A percentile compares a stretch with the other conserved stretches of the same genome.
phyloP scores from a whole-genome alignment of 768 basidiomycete species.

The Suillus subaureus region DNA sequence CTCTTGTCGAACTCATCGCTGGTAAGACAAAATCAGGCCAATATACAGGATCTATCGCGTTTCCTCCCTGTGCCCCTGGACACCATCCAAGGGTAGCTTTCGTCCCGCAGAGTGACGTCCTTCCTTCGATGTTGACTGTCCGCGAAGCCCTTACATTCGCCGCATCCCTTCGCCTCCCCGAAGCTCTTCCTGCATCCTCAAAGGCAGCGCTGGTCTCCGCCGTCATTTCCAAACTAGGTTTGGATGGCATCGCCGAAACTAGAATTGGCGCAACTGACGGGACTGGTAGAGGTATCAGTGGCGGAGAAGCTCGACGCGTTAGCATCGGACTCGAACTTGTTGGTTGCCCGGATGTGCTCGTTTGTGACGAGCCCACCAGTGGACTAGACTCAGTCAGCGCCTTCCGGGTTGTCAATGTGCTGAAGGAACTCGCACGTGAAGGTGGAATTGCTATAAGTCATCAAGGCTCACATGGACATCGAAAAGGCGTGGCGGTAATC shows the following conservation, averaged over 20 bases:
- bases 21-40: constrained; percentile 78
- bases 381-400: constrained; percentile 91
- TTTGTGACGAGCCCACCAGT: constrained; percentile 85
- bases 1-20: constrained; percentile 88
- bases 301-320: constrained; percentile 89
- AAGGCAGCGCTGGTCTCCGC: constrained; percentile 68
- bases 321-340: constrained; percentile 91
- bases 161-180: constrained; percentile 82
- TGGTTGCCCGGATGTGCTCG: constrained; percentile 79
- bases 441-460: constrained; percentile 28
- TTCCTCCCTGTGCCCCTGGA: constrained; percentile 41
- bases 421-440: constrained; percentile 70
- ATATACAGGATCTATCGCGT: constrained; percentile 64
- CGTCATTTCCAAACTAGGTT: constrained; percentile 78
- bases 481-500: constrained; percentile 77
- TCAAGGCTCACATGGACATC: constrained; percentile 39
- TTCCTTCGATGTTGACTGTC: constrained; percentile 79
- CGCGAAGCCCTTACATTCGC: constrained; percentile 84
- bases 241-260: constrained; percentile 66
- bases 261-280: constrained; percentile 69
- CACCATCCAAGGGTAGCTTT: constrained; percentile 69
- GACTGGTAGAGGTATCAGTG: constrained; percentile 82
- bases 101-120: constrained; percentile 84
- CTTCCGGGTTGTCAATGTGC: constrained; percentile 72
- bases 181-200: constrained; percentile 59